Percentiles rank a stretch among this genome's conserved stretches.
Conservation (phyloP, 225 moss, liverwort and hornwort species). For the Physcomitrium patens region DNA sequence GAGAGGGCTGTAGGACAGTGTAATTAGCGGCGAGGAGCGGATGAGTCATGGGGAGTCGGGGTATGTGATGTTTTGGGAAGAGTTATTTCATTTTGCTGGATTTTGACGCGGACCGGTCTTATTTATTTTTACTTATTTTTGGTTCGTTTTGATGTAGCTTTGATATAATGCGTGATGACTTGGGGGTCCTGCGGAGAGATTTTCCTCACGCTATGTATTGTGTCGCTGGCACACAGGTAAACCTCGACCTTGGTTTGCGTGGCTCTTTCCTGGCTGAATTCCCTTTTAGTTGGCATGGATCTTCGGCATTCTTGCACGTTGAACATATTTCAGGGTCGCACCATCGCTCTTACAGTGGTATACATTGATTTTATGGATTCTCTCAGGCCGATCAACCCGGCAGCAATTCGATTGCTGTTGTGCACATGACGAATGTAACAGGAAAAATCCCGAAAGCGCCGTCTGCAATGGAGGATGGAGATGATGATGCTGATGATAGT, state of each 20-base stretch:
- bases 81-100: no score
- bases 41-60: not conserved
- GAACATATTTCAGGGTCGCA: not conserved
- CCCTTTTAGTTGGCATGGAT: not conserved
- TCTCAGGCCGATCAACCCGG: conserved; percentile 78
- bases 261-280: not conserved
- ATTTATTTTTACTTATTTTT: not conserved
- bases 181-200: conserved; percentile 81
- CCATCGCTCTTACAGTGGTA: not conserved
- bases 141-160: conserved; percentile 55
- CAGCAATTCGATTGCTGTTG: conserved; percentile 75
- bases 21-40: not conserved
- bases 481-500: conserved; percentile 55
- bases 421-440: conserved; percentile 77
- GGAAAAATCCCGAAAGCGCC: conserved; percentile 69
- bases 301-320: not conserved
- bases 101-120: not conserved
- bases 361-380: not conserved
- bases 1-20: no score
- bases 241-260: not conserved
- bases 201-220: conserved; percentile 87
- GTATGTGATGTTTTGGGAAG: not conserved
- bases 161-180: conserved; percentile 79
- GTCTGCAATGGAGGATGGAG: conserved; percentile 72
- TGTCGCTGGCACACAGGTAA: conserved; percentile 93